A percentile compares a stretch with the other conserved stretches of the same genome.
Evolutionary conservation across 768 basidiomycete genomes (phyloP).

Genomic region (Phylloporus scabripes): DNA sequence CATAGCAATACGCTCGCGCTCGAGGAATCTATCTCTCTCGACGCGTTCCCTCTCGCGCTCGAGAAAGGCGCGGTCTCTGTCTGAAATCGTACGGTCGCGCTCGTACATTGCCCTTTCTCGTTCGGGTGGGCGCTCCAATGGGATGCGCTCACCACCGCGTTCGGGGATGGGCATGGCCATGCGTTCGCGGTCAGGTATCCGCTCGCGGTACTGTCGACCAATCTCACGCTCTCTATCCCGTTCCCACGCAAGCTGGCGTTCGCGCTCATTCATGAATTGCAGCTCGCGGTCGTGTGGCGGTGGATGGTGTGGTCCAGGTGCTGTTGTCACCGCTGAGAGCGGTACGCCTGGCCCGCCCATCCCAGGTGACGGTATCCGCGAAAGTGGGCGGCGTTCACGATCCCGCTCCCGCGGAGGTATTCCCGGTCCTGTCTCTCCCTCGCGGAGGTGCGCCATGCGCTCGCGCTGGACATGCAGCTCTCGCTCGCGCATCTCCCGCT

Average conservation of each 20-base stretch:
- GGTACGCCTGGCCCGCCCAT: conserved; percentile 7
- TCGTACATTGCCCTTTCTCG: conserved; percentile 22
- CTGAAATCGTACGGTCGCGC: conserved; percentile 19
- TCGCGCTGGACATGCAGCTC: conserved; percentile 27
- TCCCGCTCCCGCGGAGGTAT: conserved; percentile 22
- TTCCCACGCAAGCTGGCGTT: conserved; percentile 26
- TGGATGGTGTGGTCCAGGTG: conserved; percentile 16
- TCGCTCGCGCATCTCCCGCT: conserved; percentile 24
- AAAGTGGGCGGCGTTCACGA: conserved; percentile 25
- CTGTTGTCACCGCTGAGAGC: conserved; percentile 3
- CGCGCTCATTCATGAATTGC: conserved; percentile 17
- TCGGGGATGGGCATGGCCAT: conserved; percentile 17
- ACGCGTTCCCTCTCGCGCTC: conserved; percentile 24
- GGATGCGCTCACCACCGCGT: conserved; percentile 19
- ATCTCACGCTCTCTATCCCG: conserved; percentile 25
- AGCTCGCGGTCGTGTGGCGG: conserved; percentile 25
- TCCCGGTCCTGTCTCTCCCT: conserved; percentile 22
- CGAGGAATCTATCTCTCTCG: conserved; percentile 21
- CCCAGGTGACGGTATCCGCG: conserved; percentile 25
- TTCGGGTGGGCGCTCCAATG: conserved; percentile 18
- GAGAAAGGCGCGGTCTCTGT: conserved; percentile 18
- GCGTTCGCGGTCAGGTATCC: conserved; percentile 23
- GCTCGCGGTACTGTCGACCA: conserved; percentile 26
- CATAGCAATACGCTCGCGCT: conserved; percentile 22
- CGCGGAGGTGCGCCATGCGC: conserved; percentile 20